phyloP scores from a whole-genome alignment of 176 grass and related monocot genomes.

The Avena insularis region DNA sequence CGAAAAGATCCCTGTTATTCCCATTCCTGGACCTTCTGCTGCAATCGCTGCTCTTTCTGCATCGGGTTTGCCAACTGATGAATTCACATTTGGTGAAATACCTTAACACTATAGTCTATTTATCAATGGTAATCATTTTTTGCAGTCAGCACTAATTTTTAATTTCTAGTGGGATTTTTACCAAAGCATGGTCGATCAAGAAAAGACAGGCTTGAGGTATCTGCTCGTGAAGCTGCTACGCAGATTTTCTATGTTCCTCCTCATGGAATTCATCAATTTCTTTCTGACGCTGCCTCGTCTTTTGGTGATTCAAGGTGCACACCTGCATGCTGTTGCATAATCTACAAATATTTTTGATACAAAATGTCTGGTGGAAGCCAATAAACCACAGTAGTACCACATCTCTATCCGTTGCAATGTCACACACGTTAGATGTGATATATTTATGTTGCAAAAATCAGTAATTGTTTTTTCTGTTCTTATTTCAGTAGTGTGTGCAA shows the following conservation, averaged over 20 bases:
- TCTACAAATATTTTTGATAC: conserved; percentile 7
- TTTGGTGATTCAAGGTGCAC: conserved; percentile 81
- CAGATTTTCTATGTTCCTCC: conserved; percentile 96
- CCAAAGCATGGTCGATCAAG: conserved; percentile 79
- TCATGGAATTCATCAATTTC: conserved; percentile 87
- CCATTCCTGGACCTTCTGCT: conserved; percentile 90
- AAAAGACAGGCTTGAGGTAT: conserved; percentile 73
- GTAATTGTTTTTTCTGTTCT: not conserved
- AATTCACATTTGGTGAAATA: conserved; percentile 92
- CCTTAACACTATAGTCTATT: conserved; percentile 15
- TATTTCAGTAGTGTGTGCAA: conserved; percentile 22
- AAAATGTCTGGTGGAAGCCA: not conserved
- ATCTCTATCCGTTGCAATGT: not conserved
- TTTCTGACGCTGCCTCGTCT: conserved; percentile 65
- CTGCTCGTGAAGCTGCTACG: conserved; percentile 74
- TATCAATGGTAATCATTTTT: conserved; percentile 6
- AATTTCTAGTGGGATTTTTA: conserved; percentile 88
- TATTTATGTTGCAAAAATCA: conserved; percentile 24
- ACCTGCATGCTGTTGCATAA: conserved; percentile 6
- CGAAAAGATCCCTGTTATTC: conserved; percentile 78
- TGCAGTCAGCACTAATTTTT: conserved; percentile 35
- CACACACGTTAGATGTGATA: not conserved
- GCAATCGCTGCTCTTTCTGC: conserved; percentile 83
- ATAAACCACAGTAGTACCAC: not conserved
- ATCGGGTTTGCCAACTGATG: conserved; percentile 81